These are phyloP conservation scores for Colletotrichum sp. DNA, from an alignment of 2,329 filamentous ascomycete genomes.

Conservation along the genomic window DNA sequence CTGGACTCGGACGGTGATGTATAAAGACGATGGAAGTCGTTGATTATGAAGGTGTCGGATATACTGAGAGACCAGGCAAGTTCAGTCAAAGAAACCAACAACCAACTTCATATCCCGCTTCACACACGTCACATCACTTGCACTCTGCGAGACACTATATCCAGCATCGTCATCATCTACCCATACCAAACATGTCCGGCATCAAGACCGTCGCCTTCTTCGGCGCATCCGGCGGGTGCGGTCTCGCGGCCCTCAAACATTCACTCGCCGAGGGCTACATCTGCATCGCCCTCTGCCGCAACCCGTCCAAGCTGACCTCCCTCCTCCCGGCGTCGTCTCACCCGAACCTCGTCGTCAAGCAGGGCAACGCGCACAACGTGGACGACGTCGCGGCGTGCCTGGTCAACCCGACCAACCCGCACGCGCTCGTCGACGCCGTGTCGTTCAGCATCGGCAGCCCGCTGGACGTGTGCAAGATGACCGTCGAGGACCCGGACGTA, in stretches of 20 bases:
- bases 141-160: background rate
- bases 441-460: conserved; percentile 42
- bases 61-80: background rate
- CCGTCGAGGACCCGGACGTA: conserved; percentile 41
- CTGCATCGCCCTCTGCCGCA: conserved; percentile 46
- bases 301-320: conserved; percentile 40
- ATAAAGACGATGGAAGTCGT: background rate
- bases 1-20: background rate
- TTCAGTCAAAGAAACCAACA: background rate
- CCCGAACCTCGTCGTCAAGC: conserved; percentile 38
- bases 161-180: background rate
- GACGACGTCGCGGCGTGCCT: conserved; percentile 37
- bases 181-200: conserved; percentile 2
- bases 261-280: conserved; percentile 40
- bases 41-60: background rate
- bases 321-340: conserved; percentile 31
- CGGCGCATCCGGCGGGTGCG: conserved; percentile 47
- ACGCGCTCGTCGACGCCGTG: conserved; percentile 40
- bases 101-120: background rate
- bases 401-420: conserved; percentile 25
- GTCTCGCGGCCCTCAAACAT: conserved; percentile 39
- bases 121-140: background rate
- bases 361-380: conserved; percentile 42
- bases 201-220: conserved; percentile 39
- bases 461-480: conserved; percentile 28